phyloP scores from a whole-genome alignment of 2,329 filamentous ascomycete genomes.

The Colletotrichum acutatum region DNA sequence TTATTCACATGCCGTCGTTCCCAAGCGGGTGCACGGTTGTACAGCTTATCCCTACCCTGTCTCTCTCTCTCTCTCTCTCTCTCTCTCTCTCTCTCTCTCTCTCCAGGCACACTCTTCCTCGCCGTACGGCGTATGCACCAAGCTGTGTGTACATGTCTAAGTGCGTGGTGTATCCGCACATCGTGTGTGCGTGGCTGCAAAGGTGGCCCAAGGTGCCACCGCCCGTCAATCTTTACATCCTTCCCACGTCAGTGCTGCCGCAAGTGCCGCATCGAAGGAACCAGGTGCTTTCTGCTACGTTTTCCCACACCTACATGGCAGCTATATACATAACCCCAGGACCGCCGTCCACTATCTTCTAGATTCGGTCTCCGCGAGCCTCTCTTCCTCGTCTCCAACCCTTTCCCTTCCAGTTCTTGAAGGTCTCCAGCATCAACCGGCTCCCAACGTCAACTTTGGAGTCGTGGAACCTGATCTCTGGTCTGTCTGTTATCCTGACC shows the following conservation, averaged over 20 bases:
- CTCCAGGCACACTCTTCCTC: slow-evolving; percentile 4
- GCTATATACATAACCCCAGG: slow-evolving; percentile 26
- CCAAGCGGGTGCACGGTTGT: slow-evolving; percentile 34
- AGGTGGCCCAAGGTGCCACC: slow-evolving; percentile 27
- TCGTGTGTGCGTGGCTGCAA: slow-evolving; percentile 12
- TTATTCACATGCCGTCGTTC: slow-evolving; percentile 33
- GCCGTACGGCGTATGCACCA: slow-evolving; percentile 12
- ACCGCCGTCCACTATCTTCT: not conserved
- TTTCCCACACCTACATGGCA: slow-evolving; percentile 8
- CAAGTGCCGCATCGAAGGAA: slow-evolving; percentile 30
- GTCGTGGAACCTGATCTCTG: slow-evolving; percentile 19
- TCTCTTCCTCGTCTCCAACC: slow-evolving; percentile 17
- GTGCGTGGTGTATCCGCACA: slow-evolving; percentile 1
- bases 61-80: slow-evolving; percentile 9
- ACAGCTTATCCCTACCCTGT: slow-evolving; percentile 30
- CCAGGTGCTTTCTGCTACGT: not conserved
- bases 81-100: too few species aligned
- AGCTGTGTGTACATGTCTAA: slow-evolving; percentile 1
- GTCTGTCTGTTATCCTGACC: not conserved
- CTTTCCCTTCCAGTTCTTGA: slow-evolving; percentile 1
- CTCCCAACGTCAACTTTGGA: slow-evolving; percentile 18
- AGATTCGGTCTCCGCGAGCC: slow-evolving; percentile 12
- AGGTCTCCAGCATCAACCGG: slow-evolving; percentile 19
- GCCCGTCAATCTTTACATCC: slow-evolving; percentile 25
- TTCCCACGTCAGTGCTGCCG: slow-evolving; percentile 33